Evolutionary conservation across 1,284 basidiomycete genomes (phyloP).

Genomic region (Jaminaea rosea): DNA sequence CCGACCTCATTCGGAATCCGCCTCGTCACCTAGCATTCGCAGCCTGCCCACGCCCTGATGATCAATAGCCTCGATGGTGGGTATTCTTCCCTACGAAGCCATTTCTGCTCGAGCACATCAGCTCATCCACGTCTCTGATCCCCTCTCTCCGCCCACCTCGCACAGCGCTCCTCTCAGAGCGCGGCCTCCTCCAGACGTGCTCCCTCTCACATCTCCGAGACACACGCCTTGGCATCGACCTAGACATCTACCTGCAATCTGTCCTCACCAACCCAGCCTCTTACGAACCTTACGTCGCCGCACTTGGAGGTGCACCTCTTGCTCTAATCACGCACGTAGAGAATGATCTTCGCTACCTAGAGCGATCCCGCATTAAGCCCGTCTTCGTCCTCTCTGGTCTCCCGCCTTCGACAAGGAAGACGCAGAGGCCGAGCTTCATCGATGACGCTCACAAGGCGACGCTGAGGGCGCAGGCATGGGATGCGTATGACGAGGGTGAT

Average conservation of each 20-base stretch:
- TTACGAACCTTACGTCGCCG: constrained; percentile 81
- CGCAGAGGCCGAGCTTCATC: too few species aligned
- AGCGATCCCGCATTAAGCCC: constrained; percentile 86
- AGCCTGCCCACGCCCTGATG: constrained; percentile 3
- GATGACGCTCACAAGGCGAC: constrained; percentile 3
- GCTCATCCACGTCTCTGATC: background rate
- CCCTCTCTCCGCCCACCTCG: background rate
- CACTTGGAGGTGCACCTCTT: constrained; percentile 84
- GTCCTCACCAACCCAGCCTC: constrained; percentile 66
- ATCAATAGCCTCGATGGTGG: constrained; percentile 7
- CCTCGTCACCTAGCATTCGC: too few species aligned
- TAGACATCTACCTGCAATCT: constrained; percentile 74
- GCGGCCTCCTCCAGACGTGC: constrained; percentile 73
- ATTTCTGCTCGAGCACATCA: background rate
- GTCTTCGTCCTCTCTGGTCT: constrained; percentile 89
- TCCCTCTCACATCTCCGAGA: constrained; percentile 76
- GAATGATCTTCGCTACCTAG: constrained; percentile 76
- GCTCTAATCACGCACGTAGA: constrained; percentile 62
- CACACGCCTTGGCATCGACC: constrained; percentile 93
- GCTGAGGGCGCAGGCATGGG: constrained; percentile 38
- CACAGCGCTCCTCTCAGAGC: constrained; percentile 54
- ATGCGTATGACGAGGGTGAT: constrained; percentile 40
- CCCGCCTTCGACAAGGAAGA: too few species aligned
- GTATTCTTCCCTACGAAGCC: background rate
- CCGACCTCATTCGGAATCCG: too few species aligned